Percentiles rank a stretch among this genome's conserved stretches.
Conservation (phyloP, 768 basidiomycete species). For the Boletus sensibilis region DNA sequence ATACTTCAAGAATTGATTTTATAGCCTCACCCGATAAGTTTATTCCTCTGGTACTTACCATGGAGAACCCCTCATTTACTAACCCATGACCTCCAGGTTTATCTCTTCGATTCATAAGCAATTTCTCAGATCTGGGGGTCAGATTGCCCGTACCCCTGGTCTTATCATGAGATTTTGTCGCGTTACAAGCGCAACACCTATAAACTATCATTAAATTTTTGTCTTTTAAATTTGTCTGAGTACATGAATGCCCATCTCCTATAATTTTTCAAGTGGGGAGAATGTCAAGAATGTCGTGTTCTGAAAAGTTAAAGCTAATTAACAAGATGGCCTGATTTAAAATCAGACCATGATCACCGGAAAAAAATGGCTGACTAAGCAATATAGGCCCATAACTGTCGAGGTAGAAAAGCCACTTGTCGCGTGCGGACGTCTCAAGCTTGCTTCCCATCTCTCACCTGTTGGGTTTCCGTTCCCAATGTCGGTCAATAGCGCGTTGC, state of each 20-base stretch:
- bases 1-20: too few species aligned
- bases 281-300: neutral
- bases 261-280: neutral
- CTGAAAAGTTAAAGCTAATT: too few species aligned
- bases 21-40: too few species aligned
- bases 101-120: too few species aligned
- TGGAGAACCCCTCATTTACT: too few species aligned
- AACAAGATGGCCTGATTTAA: conserved; percentile 28
- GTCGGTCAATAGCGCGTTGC: conserved; percentile 25
- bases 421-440: neutral
- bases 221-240: too few species aligned
- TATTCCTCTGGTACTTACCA: too few species aligned
- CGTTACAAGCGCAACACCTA: too few species aligned
- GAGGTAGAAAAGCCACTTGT: conserved; percentile 4
- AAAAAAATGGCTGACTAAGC: conserved; percentile 29
- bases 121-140: too few species aligned
- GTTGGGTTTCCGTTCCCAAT: conserved; percentile 17
- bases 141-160: too few species aligned
- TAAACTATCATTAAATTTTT: neutral
- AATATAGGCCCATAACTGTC: neutral
- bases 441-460: neutral
- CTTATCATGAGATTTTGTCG: neutral
- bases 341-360: too few species aligned
- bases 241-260: neutral
- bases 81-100: too few species aligned